phyloP scores from a whole-genome alignment of 1,139 yeast species.

The Starmera stellimalicola region DNA sequence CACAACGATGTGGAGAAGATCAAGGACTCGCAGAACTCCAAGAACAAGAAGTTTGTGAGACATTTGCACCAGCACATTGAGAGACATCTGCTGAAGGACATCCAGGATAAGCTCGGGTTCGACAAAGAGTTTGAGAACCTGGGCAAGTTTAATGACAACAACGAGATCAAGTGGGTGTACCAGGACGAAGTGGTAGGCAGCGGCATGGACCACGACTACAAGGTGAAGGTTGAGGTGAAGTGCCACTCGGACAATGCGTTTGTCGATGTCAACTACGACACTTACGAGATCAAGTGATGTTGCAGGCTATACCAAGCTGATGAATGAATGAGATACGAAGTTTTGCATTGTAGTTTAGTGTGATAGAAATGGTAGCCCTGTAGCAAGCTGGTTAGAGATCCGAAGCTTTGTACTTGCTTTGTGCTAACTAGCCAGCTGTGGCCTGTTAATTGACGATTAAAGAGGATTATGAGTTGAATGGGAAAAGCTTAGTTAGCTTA shows the following conservation, averaged over 20 bases:
- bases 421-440: no score
- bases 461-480: no score
- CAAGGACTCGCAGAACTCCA: constrained; percentile 63
- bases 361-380: no score
- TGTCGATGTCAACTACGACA: constrained; percentile 50
- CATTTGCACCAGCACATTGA: constrained; percentile 69
- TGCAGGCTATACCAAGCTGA: no score
- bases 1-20: constrained; percentile 66
- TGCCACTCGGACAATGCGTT: constrained; percentile 53
- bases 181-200: constrained; percentile 43
- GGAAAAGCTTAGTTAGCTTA: no score
- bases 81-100: constrained; percentile 60
- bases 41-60: constrained; percentile 62
- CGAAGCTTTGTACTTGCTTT: no score
- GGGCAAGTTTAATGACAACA: constrained; percentile 37
- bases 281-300: constrained; percentile 20
- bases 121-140: constrained; percentile 44
- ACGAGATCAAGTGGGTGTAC: constrained; percentile 43
- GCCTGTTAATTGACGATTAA: no score
- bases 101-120: constrained; percentile 52
- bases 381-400: no score
- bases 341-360: no score
- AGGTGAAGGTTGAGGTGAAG: constrained; percentile 44
- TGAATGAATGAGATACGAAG: no score
- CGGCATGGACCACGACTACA: constrained; percentile 33